Evolutionary conservation across 345 rosid genomes (phyloP).

Genomic region (Microcos paniculata): DNA sequence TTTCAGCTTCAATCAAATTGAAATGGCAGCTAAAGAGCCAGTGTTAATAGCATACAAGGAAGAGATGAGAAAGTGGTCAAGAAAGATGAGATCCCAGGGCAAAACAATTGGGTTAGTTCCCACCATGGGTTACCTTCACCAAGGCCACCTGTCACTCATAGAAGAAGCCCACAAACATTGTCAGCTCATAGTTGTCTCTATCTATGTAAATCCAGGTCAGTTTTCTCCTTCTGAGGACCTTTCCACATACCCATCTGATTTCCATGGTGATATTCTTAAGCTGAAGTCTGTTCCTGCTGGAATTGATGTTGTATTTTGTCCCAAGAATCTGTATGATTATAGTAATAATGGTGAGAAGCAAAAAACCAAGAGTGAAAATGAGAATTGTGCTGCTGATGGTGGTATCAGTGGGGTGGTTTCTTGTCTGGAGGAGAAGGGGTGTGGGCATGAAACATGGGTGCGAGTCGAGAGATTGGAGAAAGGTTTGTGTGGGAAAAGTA

Average conservation of each 20-base stretch:
- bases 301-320: slow-evolving; percentile 70
- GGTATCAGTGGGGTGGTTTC: slow-evolving; percentile 38
- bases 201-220: slow-evolving; percentile 96
- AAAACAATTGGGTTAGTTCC: slow-evolving; percentile 75
- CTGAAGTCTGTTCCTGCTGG: slow-evolving; percentile 55
- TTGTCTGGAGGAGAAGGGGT: slow-evolving; percentile 60
- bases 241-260: slow-evolving; percentile 89
- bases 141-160: slow-evolving; percentile 78
- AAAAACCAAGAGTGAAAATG: background rate
- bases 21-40: slow-evolving; percentile 37
- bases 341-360: background rate
- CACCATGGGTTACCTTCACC: slow-evolving; percentile 93
- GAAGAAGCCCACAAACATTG: slow-evolving; percentile 49
- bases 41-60: slow-evolving; percentile 52
- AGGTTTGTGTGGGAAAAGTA: slow-evolving; percentile 85
- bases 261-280: slow-evolving; percentile 65
- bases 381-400: background rate
- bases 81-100: slow-evolving; percentile 56
- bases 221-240: slow-evolving; percentile 89
- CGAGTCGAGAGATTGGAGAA: slow-evolving; percentile 85
- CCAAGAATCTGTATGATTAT: slow-evolving; percentile 72
- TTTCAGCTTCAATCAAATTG: background rate
- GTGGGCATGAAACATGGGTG: slow-evolving; percentile 92
- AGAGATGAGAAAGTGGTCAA: slow-evolving; percentile 80
- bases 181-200: slow-evolving; percentile 67